These are phyloP conservation scores for Suhomyces pyralidae DNA, from an alignment of 805 yeast genomes.

Conservation along the genomic window DNA sequence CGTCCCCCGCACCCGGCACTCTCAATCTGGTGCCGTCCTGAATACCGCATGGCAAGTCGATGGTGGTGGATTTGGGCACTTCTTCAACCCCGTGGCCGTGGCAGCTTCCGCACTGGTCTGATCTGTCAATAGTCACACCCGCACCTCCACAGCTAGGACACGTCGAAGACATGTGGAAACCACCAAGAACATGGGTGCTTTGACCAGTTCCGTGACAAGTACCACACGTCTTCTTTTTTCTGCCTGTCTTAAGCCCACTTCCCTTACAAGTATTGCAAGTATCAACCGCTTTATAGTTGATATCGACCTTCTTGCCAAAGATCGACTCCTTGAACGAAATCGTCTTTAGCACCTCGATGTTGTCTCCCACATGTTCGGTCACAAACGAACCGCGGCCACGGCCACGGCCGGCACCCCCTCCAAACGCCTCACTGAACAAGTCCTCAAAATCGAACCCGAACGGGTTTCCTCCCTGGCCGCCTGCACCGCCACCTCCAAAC, in stretches of 20 bases:
- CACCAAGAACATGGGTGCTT: slow-evolving; percentile 81
- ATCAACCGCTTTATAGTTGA: slow-evolving; percentile 71
- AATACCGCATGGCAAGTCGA: slow-evolving; percentile 87
- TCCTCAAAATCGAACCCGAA: slow-evolving; percentile 48
- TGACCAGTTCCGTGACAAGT: slow-evolving; percentile 94
- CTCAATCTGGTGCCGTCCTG: slow-evolving; percentile 82
- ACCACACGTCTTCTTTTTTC: slow-evolving; percentile 72
- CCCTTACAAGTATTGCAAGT: slow-evolving; percentile 81
- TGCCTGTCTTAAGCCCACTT: slow-evolving; percentile 76
- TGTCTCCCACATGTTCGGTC: slow-evolving; percentile 84
- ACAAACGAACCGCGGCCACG: slow-evolving; percentile 48
- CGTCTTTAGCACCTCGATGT: slow-evolving; percentile 73
- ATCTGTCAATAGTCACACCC: slow-evolving; percentile 70
- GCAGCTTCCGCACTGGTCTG: slow-evolving; percentile 74
- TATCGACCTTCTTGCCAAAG: slow-evolving; percentile 65
- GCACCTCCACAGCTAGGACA: slow-evolving; percentile 85
- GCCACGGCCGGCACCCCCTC: slow-evolving; percentile 38
- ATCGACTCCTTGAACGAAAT: slow-evolving; percentile 84
- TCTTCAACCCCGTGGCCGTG: slow-evolving; percentile 86
- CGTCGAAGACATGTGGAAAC: slow-evolving; percentile 95
- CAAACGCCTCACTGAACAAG: slow-evolving; percentile 48
- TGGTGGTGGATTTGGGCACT: slow-evolving; percentile 63
- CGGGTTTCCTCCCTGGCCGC: slow-evolving; percentile 37
- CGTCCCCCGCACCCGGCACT: slow-evolving; percentile 85
- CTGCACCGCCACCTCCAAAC: slow-evolving; percentile 44